Conservation (phyloP, 139 green algal species). For the Closterium sp. region DNA sequence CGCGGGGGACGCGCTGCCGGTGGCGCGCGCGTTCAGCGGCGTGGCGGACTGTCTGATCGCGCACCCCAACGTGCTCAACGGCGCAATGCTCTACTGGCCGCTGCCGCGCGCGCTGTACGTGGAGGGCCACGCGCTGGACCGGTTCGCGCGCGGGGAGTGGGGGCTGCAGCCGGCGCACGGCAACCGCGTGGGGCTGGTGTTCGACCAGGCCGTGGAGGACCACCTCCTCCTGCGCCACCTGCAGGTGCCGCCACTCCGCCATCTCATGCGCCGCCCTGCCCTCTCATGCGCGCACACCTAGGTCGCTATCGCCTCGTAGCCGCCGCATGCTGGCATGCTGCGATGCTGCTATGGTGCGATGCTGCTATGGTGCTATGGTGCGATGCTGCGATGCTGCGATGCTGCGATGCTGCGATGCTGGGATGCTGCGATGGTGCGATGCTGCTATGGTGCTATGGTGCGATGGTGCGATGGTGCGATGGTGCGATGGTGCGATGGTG, state of each 20-base stretch:
- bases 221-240: constrained; percentile 46
- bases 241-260: neutral
- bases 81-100: constrained; percentile 56
- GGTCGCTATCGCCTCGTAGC: too few relatives aligned
- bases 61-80: constrained; percentile 54
- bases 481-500: too few relatives aligned
- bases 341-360: too few relatives aligned
- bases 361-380: too few relatives aligned
- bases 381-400: too few relatives aligned
- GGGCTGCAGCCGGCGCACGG: constrained; percentile 52
- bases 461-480: too few relatives aligned
- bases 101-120: constrained; percentile 54
- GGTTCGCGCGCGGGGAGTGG: constrained; percentile 45
- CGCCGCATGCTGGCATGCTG: too few relatives aligned
- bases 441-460: too few relatives aligned
- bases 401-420: too few relatives aligned
- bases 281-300: too few relatives aligned
- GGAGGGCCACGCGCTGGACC: constrained; percentile 50
- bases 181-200: constrained; percentile 47
- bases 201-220: constrained; percentile 41
- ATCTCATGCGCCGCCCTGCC: too few relatives aligned
- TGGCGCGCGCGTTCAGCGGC: constrained; percentile 38
- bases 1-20: constrained; percentile 51
- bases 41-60: constrained; percentile 47
- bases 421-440: too few relatives aligned